Base-by-base conservation (phyloP, 257 asterid genomes). In the Salvia splendens region DNA sequence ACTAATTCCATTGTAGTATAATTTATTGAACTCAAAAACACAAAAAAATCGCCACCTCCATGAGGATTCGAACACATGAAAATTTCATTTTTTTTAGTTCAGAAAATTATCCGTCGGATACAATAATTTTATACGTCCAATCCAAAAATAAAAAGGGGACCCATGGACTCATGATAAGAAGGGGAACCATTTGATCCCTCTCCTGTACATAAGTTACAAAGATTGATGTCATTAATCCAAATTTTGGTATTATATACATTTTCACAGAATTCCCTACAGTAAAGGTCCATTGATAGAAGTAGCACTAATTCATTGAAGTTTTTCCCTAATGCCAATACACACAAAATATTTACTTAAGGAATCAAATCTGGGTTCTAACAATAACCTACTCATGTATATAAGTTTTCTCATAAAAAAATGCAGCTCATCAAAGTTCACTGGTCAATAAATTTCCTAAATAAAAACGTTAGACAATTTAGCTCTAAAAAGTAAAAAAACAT, bases 401-500 rank as follows among this genome's bases (percentile, higher is more conserved):
- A 30, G 33, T 41, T 46, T 58, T 64, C 8, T 42, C n/a, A 49
- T 46, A 36, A 14, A 66, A 61, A 36, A 45, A 45, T 42, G 53
- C 12, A 49, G 43, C 9, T 32, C 49, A 5, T 20, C 50, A 28
- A 53, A 51, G 12, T 48, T 58, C 42, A 58, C 51, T 14, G 42
- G 17, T 24, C 16, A 36, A 47, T 35, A 41, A 53, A 52, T 20
- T 61, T 61, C 36, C 51, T 38, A 61, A 62, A 55, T 14, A 55
- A 62, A 36, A 67, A 24, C 57, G 24, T 11, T 12, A 15, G 49
- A 60, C 17, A 45, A 46, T 64, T 40, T 51, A 61, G 65, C 42
- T 20, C 62, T 56, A 17, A 30, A 53, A 38, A 45, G 43, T 36
- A 54, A 64, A 32, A 54, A 68, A 32, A 54, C 56, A 67, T 43